Conservation (phyloP, 768 basidiomycete species). For the Psilocybe tampanensis region DNA sequence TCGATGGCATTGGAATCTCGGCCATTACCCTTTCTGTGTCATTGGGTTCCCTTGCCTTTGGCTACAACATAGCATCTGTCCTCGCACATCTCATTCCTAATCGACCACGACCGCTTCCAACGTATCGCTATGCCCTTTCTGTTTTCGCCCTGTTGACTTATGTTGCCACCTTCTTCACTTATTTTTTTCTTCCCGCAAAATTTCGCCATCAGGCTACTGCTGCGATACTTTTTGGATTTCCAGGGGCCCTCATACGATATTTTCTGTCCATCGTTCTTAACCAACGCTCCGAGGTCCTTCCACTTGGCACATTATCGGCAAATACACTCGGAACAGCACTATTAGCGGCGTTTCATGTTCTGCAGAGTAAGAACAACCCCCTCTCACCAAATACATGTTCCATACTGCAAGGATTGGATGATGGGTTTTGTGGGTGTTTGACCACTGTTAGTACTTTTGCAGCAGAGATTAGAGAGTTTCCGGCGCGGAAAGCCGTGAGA, state of each 20-base stretch:
- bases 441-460: conserved; percentile 95
- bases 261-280: conserved; percentile 76
- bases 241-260: conserved; percentile 87
- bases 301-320: conserved; percentile 78
- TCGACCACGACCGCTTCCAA: conserved; percentile 35
- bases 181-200: conserved; percentile 67
- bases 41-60: conserved; percentile 76
- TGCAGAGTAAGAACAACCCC: conserved; percentile 56
- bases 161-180: conserved; percentile 74
- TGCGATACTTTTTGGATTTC: conserved; percentile 86
- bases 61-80: conserved; percentile 58
- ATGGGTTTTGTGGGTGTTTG: conserved; percentile 95
- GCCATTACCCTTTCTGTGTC: conserved; percentile 79
- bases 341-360: conserved; percentile 69
- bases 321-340: conserved; percentile 84
- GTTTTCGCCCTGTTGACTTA: conserved; percentile 66
- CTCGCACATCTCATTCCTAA: conserved; percentile 42
- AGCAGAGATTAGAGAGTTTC: conserved; percentile 69
- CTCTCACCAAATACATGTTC: conserved; percentile 61
- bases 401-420: conserved; percentile 77
- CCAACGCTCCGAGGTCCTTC: conserved; percentile 57
- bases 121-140: conserved; percentile 53
- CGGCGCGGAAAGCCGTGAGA: conserved; percentile 56
- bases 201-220: conserved; percentile 85
- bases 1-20: conserved; percentile 84